Base-by-base conservation (phyloP, 2,329 filamentous ascomycete genomes). In the Ascochyta fabae region DNA sequence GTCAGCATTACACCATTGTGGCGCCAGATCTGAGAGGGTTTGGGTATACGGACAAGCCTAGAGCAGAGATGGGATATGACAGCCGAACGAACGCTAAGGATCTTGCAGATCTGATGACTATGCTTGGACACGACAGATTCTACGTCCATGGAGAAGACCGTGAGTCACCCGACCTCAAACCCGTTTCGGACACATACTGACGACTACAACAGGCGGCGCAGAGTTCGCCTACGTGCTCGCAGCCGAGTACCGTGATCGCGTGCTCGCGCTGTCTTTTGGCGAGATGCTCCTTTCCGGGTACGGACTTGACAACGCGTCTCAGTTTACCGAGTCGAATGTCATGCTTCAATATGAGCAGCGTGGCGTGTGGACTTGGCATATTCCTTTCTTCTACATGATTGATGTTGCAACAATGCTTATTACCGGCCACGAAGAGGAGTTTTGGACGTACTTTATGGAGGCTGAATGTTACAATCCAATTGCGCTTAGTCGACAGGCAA, bases 281-380 rank as follows among this genome's bases (percentile, higher is more conserved):
- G 72, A 75, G 53, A 75, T 75, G 73, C 50, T 74, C 29, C 51
- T 73, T 6, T 69, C 63, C 24, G 73, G 70, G 0, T 57, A 70
- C 2, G 71, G 70, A 0, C 43, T 74, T 12, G 71, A 74, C 48
- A 70, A 72, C 44, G 64, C 60, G 36, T 68, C 65, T 4, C 67
- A 71, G 38, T 74, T 70, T 62, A 71, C 67, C 41, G 58, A 58
- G 23, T 61, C 69, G 40, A 75, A 73, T 47, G 68, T 73, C 5
- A 54, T 54, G 51, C 40, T 48, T 4, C 51, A 54, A 44, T 54
- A 54, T n/a, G 56, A 68, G 38, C 60, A 70, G 61, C 56, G 67
- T n/a, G 71, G 71, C 3, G 70, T 75, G 5, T 75, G 72, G 72
- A 72, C 69, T 35, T 75, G 71, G 71, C 71, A 75, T 8, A 59